Evolutionary conservation across 371 early-diverging fungal species (phyloP).

Genomic region (Mortierella polycephala): DNA sequence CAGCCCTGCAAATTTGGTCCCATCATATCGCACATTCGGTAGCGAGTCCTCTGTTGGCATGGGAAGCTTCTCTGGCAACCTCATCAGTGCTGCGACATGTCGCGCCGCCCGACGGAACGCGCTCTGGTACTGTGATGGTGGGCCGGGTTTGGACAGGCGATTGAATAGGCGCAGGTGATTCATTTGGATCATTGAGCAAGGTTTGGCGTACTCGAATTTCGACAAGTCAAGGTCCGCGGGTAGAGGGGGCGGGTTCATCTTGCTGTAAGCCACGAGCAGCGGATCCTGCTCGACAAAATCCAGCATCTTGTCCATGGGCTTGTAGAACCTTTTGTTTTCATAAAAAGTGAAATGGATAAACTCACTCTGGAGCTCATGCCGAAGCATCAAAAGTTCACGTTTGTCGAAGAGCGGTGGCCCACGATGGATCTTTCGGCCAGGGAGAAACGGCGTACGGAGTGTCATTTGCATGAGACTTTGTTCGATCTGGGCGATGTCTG

Average conservation of each 20-base stretch:
- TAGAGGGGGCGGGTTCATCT: slow-evolving; percentile 22
- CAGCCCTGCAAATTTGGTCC: slow-evolving; percentile 40
- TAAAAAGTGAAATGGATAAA: slow-evolving; percentile 25
- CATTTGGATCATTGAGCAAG: slow-evolving; percentile 41
- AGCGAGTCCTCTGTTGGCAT: slow-evolving; percentile 32
- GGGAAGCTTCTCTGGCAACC: slow-evolving; percentile 20
- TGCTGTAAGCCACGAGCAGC: slow-evolving; percentile 4
- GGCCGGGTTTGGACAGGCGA: slow-evolving; percentile 19
- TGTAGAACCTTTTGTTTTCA: slow-evolving; percentile 19
- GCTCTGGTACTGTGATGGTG: slow-evolving; percentile 1
- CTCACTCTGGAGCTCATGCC: slow-evolving; percentile 6
- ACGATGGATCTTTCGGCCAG: background rate
- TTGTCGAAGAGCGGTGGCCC: slow-evolving; percentile 14
- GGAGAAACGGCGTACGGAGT: background rate
- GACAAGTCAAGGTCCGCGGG: slow-evolving; percentile 7
- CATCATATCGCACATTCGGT: slow-evolving; percentile 19
- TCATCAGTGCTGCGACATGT: slow-evolving; percentile 35
- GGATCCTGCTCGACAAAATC: slow-evolving; percentile 21
- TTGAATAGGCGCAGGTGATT: slow-evolving; percentile 48
- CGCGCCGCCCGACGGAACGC: slow-evolving; percentile 28
- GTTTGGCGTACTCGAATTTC: slow-evolving; percentile 23
- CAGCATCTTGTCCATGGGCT: slow-evolving; percentile 21
- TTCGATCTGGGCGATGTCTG: background rate
- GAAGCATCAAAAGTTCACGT: slow-evolving; percentile 5
- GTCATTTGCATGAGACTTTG: background rate